phyloP scores from a whole-genome alignment of 2,329 filamentous ascomycete species.

The Dryadomyces sulphureus region DNA sequence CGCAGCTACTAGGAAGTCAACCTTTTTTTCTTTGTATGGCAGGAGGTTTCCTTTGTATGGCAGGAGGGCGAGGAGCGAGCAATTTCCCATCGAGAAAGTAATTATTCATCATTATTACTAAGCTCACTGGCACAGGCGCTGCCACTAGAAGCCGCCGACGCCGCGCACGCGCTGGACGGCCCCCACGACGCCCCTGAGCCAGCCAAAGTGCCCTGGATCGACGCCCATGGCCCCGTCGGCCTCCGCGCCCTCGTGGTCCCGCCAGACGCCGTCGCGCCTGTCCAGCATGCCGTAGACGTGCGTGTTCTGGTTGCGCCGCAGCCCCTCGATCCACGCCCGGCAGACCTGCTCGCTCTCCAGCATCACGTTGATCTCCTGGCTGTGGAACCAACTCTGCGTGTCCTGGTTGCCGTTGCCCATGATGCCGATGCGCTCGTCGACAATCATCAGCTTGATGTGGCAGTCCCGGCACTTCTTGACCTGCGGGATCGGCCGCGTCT shows the following conservation, averaged over 20 bases:
- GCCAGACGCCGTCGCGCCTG: slow-evolving; percentile 45
- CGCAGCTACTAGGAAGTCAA: slow-evolving; percentile 42
- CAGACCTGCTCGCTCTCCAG: slow-evolving; percentile 51
- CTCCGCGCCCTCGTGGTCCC: slow-evolving; percentile 33
- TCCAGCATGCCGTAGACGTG: slow-evolving; percentile 38
- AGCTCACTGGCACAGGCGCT: neutral
- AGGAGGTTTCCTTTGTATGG: no score
- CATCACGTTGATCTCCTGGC: slow-evolving; percentile 65
- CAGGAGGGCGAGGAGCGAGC: no score
- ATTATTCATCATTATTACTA: neutral
- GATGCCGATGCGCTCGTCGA: slow-evolving; percentile 53
- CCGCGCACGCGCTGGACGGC: slow-evolving; percentile 43
- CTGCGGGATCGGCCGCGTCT: slow-evolving; percentile 51
- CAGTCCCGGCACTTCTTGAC: slow-evolving; percentile 51
- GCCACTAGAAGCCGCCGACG: slow-evolving; percentile 32
- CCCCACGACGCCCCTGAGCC: slow-evolving; percentile 42
- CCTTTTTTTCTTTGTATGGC: neutral
- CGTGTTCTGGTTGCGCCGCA: slow-evolving; percentile 46
- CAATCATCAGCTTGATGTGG: slow-evolving; percentile 66
- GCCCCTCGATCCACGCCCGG: slow-evolving; percentile 41
- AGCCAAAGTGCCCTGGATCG: slow-evolving; percentile 39
- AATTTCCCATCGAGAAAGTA: neutral
- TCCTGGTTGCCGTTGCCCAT: slow-evolving; percentile 69
- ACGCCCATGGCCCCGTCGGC: slow-evolving; percentile 34
- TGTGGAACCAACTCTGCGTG: slow-evolving; percentile 67